These are phyloP conservation scores for Malassezia cuniculi DNA, from an alignment of 1,284 basidiomycete species.

Conservation along the genomic window DNA sequence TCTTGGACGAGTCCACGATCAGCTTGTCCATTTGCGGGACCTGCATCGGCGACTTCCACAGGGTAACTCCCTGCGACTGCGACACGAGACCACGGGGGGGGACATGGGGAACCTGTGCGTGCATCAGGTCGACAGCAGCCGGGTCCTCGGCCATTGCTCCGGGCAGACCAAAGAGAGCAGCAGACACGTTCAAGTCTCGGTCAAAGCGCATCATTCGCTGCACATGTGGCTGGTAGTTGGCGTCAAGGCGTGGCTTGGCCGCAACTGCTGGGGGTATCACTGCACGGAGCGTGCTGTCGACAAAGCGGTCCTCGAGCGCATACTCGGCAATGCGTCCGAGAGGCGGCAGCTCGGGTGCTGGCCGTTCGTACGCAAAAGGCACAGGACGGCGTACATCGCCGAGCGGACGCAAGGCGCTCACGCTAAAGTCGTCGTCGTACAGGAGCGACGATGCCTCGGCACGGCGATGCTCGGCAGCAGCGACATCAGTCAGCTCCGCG, in stretches of 20 bases:
- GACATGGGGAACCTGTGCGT: conserved; percentile 54
- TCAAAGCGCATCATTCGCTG: conserved; percentile 56
- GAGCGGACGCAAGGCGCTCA: conserved; percentile 44
- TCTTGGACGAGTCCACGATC: conserved; percentile 91
- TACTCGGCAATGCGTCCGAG: conserved; percentile 55
- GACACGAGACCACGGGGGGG: conserved; percentile 59
- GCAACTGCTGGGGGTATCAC: conserved; percentile 71
- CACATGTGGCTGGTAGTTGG: conserved; percentile 65
- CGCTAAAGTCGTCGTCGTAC: conserved; percentile 56
- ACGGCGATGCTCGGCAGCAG: conserved; percentile 28
- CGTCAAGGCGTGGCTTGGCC: conserved; percentile 63
- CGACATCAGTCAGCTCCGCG: conserved; percentile 49
- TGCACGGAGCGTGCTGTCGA: conserved; percentile 65
- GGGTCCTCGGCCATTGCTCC: conserved; percentile 56
- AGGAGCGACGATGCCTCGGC: conserved; percentile 17
- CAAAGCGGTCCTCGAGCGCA: conserved; percentile 67
- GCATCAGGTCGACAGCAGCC: conserved; percentile 51
- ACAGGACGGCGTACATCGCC: conserved; percentile 43
- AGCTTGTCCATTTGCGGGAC: conserved; percentile 90
- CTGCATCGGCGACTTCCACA: conserved; percentile 73
- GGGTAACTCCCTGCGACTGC: conserved; percentile 59
- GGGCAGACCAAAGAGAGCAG: conserved; percentile 75
- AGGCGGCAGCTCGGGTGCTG: conserved; percentile 49
- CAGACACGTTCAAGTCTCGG: conserved; percentile 54
- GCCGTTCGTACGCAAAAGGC: conserved; percentile 28